phyloP scores from a whole-genome alignment of 768 basidiomycete species.

The Strobilomyces confusus region DNA sequence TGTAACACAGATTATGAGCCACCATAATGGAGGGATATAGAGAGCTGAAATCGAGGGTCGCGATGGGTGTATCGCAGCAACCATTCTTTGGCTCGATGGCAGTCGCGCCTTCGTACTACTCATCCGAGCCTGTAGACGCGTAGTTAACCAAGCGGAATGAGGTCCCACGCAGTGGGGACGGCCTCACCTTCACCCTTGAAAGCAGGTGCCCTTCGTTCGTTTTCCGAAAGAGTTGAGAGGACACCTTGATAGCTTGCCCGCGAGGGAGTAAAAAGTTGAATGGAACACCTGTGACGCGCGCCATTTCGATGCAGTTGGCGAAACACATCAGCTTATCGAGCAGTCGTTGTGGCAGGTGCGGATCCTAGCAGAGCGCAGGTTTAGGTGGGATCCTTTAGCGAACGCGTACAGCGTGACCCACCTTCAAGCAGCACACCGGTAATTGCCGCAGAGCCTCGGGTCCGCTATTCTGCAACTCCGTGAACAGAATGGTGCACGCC shows the following conservation, averaged over 20 bases:
- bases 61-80: constrained; percentile 95
- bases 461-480: constrained; percentile 95
- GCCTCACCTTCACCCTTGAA: constrained; percentile 75
- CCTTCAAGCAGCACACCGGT: constrained; percentile 98
- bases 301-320: constrained; percentile 97
- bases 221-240: constrained; percentile 92
- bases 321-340: constrained; percentile 99
- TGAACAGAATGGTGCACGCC: constrained; percentile 99
- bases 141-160: neutral
- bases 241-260: constrained; percentile 97
- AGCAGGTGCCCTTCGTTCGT: constrained; percentile 88
- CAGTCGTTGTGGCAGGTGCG: constrained; percentile 92
- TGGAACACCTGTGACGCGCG: constrained; percentile 99
- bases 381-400: neutral
- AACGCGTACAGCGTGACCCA: constrained; percentile 20
- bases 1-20: constrained; percentile 99
- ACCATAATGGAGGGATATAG: constrained; percentile 99
- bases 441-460: constrained; percentile 87
- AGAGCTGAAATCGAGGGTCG: constrained; percentile 97
- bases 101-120: constrained; percentile 98
- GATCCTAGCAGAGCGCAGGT: constrained; percentile 58
- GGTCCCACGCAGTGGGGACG: neutral
- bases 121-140: constrained; percentile 64
- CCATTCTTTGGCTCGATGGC: constrained; percentile 97
- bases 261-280: constrained; percentile 94